Evolutionary conservation across 805 yeast genomes (phyloP).

Genomic region (Teunomyces aglyptinius): DNA sequence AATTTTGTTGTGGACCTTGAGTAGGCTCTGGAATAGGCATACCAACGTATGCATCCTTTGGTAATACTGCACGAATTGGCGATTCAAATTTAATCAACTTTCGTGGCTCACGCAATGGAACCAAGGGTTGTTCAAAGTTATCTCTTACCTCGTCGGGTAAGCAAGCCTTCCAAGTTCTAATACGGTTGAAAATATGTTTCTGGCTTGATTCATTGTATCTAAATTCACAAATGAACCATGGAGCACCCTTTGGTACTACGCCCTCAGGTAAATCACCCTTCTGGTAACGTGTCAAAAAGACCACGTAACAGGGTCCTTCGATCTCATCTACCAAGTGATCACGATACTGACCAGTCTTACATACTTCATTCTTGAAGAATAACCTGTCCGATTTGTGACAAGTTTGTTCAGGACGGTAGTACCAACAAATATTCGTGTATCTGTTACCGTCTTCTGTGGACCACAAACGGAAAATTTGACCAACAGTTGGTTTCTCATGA

Average conservation of each 20-base stretch:
- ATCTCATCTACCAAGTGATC: constrained; percentile 89
- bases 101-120: constrained; percentile 65
- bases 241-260: constrained; percentile 66
- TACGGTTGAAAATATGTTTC: constrained; percentile 78
- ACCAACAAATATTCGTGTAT: constrained; percentile 96
- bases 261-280: constrained; percentile 83
- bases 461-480: constrained; percentile 94
- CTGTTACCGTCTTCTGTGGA: constrained; percentile 76
- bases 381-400: constrained; percentile 88
- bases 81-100: constrained; percentile 75
- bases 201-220: constrained; percentile 84
- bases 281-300: constrained; percentile 90
- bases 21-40: constrained; percentile 83
- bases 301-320: constrained; percentile 90
- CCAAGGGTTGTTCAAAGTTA: constrained; percentile 70
- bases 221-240: constrained; percentile 90
- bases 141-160: constrained; percentile 94
- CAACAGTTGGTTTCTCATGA: constrained; percentile 84
- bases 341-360: constrained; percentile 94
- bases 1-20: constrained; percentile 70
- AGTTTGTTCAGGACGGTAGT: constrained; percentile 95
- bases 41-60: constrained; percentile 65
- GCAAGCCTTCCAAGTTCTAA: constrained; percentile 98
- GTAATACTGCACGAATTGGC: constrained; percentile 76
- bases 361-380: constrained; percentile 91